These are phyloP conservation scores for Tritrichomonas musculus DNA, from an alignment of 208 protist species.

Conservation along the genomic window DNA sequence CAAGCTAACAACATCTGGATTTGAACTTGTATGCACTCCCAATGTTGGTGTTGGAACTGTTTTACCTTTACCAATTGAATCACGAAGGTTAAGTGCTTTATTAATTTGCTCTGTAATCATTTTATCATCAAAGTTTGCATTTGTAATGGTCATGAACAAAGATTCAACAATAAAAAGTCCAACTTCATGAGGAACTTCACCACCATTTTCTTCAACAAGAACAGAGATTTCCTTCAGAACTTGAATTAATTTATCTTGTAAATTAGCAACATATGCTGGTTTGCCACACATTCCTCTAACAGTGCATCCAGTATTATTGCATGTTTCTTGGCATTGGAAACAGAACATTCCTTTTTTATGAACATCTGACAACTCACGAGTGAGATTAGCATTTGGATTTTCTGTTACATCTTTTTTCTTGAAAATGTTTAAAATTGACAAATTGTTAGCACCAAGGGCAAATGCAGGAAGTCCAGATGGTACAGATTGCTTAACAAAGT, in stretches of 20 bases:
- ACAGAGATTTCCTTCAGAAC: not conserved
- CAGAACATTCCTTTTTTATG: constrained; percentile 6
- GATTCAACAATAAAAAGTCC: not conserved
- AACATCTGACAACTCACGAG: too few species aligned
- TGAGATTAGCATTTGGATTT: too few species aligned
- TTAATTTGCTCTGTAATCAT: not conserved
- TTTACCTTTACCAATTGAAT: too few species aligned
- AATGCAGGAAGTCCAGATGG: too few species aligned
- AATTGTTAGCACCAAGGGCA: too few species aligned
- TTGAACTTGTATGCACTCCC: not conserved
- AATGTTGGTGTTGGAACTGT: not conserved
- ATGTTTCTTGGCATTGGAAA: constrained; percentile 16
- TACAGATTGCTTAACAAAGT: too few species aligned
- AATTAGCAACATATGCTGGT: not conserved
- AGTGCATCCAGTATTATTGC: not conserved
- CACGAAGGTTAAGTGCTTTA: too few species aligned
- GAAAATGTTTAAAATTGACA: too few species aligned
- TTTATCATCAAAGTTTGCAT: not conserved
- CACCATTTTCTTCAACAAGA: not conserved
- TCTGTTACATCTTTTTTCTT: too few species aligned
- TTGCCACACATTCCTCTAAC: not conserved
- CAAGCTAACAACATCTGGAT: not conserved
- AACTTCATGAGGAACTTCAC: not conserved
- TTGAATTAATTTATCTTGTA: not conserved
- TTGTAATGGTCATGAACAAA: constrained; percentile 1